Evolutionary conservation across 805 yeast species (phyloP), one percentile per base, ranked within the genome.

Genomic region (Saccharomycopsis babjevae): DNA sequence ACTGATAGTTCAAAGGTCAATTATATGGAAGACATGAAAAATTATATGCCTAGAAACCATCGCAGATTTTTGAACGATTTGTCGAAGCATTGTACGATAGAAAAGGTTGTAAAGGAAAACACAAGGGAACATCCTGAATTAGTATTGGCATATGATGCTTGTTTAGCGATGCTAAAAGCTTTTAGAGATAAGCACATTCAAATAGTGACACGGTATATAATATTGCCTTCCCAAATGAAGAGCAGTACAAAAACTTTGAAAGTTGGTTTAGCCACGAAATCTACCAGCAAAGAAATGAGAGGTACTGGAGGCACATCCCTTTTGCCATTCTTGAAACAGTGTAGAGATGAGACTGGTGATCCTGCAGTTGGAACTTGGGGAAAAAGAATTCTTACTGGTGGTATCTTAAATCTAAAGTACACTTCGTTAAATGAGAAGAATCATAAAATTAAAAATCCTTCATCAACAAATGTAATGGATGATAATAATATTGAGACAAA

Each of bases 301-400:
- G 97, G 98, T 16, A 92, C 98, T 0, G 98, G 98, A 22, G 97
- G 98, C 54, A 92, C 97, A 0, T 85, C 96, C 0, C 77, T 92
- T 68, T 80, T 92, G 62, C 97, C 97, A 32, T 93, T 92, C 74
- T 79, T 92, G 70, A 92, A 91, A 72, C 97, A 93, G 73, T 93
- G 97, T 67, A 82, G 97, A 72, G 97, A 92, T 74, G 97, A 92
- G 71, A 92, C 97, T 1, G 96, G 96, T 52, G 94, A 88, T 67
- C 83, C 91, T 13, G 97, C 97, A 25, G 97, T 96, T 30, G 93
- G 97, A 60, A 80, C 77, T 56, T 91, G 97, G 97, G 97, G 96
- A 70, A 83, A 83, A 69, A 79, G 93, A 64, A 76, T 86, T 30
- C 75, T 86, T 59, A 80, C 83, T 59, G 81, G 81, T 63, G 85